phyloP scores from a whole-genome alignment of 495 filamentous ascomycete genomes.

The Hypoxylon lenormandii region DNA sequence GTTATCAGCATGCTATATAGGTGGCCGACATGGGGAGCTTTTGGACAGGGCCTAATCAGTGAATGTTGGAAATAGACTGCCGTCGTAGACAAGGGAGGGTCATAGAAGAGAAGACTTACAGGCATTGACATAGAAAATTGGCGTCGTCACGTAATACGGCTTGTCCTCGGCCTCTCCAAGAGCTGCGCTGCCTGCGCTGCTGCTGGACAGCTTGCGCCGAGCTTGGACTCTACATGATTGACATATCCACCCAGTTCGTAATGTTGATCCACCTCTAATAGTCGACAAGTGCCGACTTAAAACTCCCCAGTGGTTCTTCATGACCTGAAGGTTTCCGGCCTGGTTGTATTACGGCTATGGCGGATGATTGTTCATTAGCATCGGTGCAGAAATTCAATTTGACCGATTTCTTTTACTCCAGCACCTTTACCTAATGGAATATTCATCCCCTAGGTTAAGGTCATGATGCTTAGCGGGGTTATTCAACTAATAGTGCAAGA shows the following conservation, averaged over 20 bases:
- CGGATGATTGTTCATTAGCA: neutral
- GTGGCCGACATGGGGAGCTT: constrained; percentile 94
- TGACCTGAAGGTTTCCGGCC: constrained; percentile 20
- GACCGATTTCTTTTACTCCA: constrained; percentile 9
- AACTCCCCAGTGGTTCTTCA: constrained; percentile 36
- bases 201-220: constrained; percentile 40
- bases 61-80: neutral
- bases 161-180: constrained; percentile 62
- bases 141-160: constrained; percentile 94
- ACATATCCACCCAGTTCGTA: constrained; percentile 43
- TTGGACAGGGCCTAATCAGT: constrained; percentile 11
- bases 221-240: constrained; percentile 43
- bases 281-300: constrained; percentile 33
- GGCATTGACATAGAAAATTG: constrained; percentile 99
- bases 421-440: too few relatives aligned
- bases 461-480: too few relatives aligned
- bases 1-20: constrained; percentile 91
- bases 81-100: neutral
- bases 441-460: too few relatives aligned
- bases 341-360: neutral
- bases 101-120: constrained; percentile 64
- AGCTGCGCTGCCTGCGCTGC: constrained; percentile 20
- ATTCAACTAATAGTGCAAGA: too few relatives aligned
- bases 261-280: constrained; percentile 12
- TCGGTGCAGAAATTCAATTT: constrained; percentile 22